Percentiles rank a stretch among this genome's conserved stretches.
These are phyloP conservation scores for Colletotrichum sp. DNA, from an alignment of 2,329 filamentous ascomycete species.

Conservation along the genomic window DNA sequence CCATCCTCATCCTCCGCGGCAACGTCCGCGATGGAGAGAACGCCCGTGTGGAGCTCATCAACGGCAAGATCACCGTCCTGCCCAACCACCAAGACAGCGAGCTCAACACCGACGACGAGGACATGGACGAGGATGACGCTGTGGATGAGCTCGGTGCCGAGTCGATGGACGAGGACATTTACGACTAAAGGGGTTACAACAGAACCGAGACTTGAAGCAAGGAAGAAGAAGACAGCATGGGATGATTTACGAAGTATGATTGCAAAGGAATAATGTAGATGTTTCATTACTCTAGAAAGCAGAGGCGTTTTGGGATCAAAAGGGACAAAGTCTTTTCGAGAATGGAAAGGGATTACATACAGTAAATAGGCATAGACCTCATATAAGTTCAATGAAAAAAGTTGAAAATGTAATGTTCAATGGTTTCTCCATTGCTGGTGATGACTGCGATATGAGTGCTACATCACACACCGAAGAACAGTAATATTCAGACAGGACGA, in stretches of 20 bases:
- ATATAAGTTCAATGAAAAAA: background rate
- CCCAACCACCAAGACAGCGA: constrained; percentile 78
- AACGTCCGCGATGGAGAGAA: constrained; percentile 84
- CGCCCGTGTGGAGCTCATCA: constrained; percentile 78
- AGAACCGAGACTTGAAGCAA: background rate
- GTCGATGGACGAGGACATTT: constrained; percentile 65
- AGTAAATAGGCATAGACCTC: background rate
- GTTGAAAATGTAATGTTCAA: background rate
- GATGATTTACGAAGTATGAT: background rate
- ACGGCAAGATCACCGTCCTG: constrained; percentile 80
- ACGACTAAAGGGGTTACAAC: constrained; percentile 36
- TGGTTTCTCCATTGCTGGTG: background rate
- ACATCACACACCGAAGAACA: too few relatives aligned
- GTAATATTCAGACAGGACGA: background rate
- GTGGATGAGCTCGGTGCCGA: constrained; percentile 70
- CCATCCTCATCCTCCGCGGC: constrained; percentile 87
- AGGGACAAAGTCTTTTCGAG: background rate
- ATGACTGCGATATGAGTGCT: background rate
- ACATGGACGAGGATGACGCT: constrained; percentile 75
- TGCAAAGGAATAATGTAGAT: background rate
- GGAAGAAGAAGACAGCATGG: background rate
- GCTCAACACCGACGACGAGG: constrained; percentile 63
- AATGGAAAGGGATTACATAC: background rate
- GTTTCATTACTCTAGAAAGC: background rate
- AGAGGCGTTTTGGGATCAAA: constrained; percentile 3